These are phyloP conservation scores for Halenospora varia DNA, from an alignment of 495 filamentous ascomycete genomes.

Conservation along the genomic window DNA sequence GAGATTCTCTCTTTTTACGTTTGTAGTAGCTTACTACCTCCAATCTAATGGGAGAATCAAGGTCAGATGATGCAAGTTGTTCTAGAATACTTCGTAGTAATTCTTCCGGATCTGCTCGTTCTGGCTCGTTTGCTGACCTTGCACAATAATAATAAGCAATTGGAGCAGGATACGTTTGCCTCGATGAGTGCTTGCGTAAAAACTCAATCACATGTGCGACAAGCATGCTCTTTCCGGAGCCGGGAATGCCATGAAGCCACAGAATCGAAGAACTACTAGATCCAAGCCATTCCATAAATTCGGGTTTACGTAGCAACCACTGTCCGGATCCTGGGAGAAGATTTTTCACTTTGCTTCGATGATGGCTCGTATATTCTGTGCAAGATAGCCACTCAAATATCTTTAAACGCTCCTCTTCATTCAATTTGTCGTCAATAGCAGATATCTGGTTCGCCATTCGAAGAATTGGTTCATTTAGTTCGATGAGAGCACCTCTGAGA, in stretches of 20 bases:
- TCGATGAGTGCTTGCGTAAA: not conserved
- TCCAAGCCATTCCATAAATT: constrained; percentile 7
- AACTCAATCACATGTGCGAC: constrained; percentile 9
- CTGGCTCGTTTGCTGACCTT: constrained; percentile 9
- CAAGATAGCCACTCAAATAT: constrained; percentile 8
- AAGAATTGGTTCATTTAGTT: constrained; percentile 8
- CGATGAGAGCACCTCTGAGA: constrained; percentile 1
- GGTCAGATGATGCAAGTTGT: constrained; percentile 5
- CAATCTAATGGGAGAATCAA: not conserved
- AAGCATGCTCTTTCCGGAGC: constrained; percentile 10
- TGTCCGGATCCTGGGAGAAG: constrained; percentile 4
- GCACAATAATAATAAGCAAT: constrained; percentile 14
- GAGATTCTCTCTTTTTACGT: not conserved
- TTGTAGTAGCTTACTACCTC: not conserved
- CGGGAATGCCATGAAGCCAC: constrained; percentile 17
- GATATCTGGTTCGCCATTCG: constrained; percentile 15
- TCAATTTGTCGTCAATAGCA: constrained; percentile 20
- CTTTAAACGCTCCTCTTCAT: constrained; percentile 10
- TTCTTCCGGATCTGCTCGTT: constrained; percentile 12
- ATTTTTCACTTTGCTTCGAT: not conserved
- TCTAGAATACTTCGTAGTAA: constrained; percentile 5
- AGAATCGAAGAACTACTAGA: constrained; percentile 11
- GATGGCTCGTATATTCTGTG: not conserved
- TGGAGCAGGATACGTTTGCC: not conserved
- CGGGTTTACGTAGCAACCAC: constrained; percentile 4